Conservation (phyloP, 225 moss, liverwort and hornwort species). For the Bryoerythrophyllum caledonicum region DNA sequence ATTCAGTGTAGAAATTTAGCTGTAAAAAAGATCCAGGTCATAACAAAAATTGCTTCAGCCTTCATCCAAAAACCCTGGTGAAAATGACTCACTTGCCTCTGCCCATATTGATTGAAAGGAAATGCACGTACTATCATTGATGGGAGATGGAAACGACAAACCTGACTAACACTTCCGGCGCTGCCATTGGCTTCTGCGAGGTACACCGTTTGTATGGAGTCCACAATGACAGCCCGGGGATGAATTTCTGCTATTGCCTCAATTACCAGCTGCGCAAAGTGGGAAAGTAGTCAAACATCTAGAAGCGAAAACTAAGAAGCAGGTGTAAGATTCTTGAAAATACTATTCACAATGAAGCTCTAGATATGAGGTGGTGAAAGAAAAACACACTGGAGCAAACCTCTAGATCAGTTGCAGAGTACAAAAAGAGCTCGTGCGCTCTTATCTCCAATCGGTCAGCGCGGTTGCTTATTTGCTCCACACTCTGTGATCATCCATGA, state of each 20-base stretch:
- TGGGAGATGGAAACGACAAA: conserved; percentile 18
- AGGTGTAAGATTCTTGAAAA: too few relatives aligned
- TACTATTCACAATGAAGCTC: too few relatives aligned
- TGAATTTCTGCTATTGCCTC: conserved; percentile 83
- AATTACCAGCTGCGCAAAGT: conserved; percentile 71
- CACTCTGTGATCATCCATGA: conserved; percentile 55
- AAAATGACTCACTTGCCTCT: background rate
- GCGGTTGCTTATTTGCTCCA: conserved; percentile 98
- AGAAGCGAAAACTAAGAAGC: background rate
- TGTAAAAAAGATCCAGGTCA: too few relatives aligned
- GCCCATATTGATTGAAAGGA: background rate
- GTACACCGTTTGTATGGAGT: conserved; percentile 97
- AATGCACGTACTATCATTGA: background rate
- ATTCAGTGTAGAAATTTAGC: conserved; percentile 20
- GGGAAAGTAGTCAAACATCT: conserved; percentile 8
- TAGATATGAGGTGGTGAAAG: background rate
- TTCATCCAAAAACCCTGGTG: conserved; percentile 1
- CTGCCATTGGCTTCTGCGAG: conserved; percentile 97
- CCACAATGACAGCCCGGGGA: conserved; percentile 88
- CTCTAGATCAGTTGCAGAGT: conserved; percentile 97
- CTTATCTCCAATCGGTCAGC: conserved; percentile 85
- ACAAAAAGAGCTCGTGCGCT: conserved; percentile 87
- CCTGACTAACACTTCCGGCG: conserved; percentile 99
- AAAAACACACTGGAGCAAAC: conserved; percentile 38
- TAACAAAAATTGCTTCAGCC: too few relatives aligned